Evolutionary conservation across 2,329 filamentous ascomycete genomes (phyloP).

Genomic region (Nemania diffusa): DNA sequence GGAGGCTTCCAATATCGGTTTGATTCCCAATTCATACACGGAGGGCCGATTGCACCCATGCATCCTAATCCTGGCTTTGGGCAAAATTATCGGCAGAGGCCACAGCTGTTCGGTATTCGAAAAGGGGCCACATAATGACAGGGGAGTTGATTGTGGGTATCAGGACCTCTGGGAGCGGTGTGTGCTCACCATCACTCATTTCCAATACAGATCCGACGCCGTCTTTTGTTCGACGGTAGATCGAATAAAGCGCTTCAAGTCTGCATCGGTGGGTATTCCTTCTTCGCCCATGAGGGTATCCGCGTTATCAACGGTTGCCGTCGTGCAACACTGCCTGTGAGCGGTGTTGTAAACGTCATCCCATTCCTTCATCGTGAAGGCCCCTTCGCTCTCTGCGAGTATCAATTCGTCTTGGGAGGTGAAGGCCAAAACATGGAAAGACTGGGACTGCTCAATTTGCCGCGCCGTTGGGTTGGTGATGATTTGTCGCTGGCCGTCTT

Average conservation of each 20-base stretch:
- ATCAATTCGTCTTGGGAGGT: conserved; percentile 78
- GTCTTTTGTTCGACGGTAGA: conserved; percentile 64
- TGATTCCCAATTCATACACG: conserved; percentile 1
- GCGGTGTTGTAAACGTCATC: conserved; percentile 74
- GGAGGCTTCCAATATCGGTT: conserved; percentile 2
- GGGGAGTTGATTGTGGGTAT: conserved; percentile 2
- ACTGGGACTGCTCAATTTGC: conserved; percentile 71
- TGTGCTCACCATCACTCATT: conserved; percentile 48
- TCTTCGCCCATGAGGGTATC: conserved; percentile 61
- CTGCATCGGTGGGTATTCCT: conserved; percentile 56
- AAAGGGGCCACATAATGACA: conserved; percentile 12
- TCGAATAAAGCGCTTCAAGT: conserved; percentile 70
- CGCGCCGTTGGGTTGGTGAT: conserved; percentile 70
- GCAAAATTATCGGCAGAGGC: neutral
- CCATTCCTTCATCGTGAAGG: conserved; percentile 81
- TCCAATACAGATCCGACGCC: conserved; percentile 63
- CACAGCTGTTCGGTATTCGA: neutral
- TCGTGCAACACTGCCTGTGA: conserved; percentile 69
- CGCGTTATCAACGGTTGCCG: conserved; percentile 51
- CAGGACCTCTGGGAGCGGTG: neutral
- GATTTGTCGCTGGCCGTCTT: conserved; percentile 55
- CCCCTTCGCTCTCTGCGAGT: conserved; percentile 82
- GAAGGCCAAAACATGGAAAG: conserved; percentile 86
- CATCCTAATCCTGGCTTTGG: neutral
- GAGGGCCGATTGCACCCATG: neutral